Percentiles rank a stretch among this genome's conserved stretches.
These are phyloP conservation scores for Boletus rubescentipes DNA, from an alignment of 768 basidiomycete species.

Conservation along the genomic window DNA sequence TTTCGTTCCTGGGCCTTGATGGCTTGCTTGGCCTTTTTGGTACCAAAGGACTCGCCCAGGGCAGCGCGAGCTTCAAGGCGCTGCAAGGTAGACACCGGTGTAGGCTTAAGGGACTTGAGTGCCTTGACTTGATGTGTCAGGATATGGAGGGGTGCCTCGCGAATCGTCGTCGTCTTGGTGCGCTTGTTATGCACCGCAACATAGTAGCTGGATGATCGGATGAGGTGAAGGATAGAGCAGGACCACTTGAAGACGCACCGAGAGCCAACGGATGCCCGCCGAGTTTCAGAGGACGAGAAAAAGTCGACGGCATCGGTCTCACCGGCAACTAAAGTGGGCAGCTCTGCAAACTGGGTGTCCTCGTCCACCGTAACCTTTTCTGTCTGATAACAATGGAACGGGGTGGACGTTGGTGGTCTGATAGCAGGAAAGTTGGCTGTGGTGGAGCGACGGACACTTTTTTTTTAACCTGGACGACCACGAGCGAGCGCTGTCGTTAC, in stretches of 20 bases:
- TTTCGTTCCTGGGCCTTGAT: constrained; percentile 88
- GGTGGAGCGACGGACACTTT: constrained; percentile 14
- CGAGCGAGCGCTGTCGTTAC: constrained; percentile 21
- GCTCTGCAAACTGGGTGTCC: constrained; percentile 33
- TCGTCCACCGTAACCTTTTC: constrained; percentile 21
- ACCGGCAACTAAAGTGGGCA: constrained; percentile 58
- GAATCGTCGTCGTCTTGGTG: constrained; percentile 67
- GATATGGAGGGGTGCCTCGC: constrained; percentile 66
- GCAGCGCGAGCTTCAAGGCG: constrained; percentile 65
- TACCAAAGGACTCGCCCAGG: constrained; percentile 93
- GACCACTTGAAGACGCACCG: constrained; percentile 47
- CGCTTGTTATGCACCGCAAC: constrained; percentile 79
- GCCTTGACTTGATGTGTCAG: constrained; percentile 81
- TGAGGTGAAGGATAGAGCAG: constrained; percentile 2
- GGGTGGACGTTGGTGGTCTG: constrained; percentile 52
- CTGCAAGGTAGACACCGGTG: constrained; percentile 47
- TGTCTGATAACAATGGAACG: constrained; percentile 63
- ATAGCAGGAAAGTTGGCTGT: constrained; percentile 67
- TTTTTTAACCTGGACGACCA: constrained; percentile 27
- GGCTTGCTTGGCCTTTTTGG: constrained; percentile 86
- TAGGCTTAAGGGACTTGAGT: constrained; percentile 61
- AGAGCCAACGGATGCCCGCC: constrained; percentile 57
- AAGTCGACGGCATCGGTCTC: constrained; percentile 87
- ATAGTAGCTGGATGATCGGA: constrained; percentile 58
- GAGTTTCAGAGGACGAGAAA: constrained; percentile 58